phyloP scores from a whole-genome alignment of 129 eudicot genomes.

The Erigeron canadensis region DNA sequence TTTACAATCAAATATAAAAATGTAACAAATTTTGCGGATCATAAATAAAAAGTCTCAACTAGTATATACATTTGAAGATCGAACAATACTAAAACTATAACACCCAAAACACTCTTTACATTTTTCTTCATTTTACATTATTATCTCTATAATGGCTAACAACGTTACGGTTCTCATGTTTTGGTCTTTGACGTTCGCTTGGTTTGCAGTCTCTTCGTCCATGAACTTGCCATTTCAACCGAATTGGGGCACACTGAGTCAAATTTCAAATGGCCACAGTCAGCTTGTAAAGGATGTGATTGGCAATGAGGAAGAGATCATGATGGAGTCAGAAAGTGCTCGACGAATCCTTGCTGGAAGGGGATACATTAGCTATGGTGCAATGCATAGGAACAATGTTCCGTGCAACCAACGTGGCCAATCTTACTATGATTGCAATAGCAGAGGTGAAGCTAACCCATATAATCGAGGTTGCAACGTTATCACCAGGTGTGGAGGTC shows the following conservation, averaged over 20 bases:
- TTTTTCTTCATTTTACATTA: slow-evolving; percentile 2
- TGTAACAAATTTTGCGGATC: slow-evolving; percentile 5
- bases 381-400: slow-evolving; percentile 37
- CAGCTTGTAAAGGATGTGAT: slow-evolving; percentile 36
- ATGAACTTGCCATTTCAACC: slow-evolving; percentile 17
- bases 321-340: slow-evolving; percentile 27
- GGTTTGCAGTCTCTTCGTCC: slow-evolving; percentile 22
- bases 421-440: slow-evolving; percentile 48
- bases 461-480: slow-evolving; percentile 47
- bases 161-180: slow-evolving; percentile 21
- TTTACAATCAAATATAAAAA: neutral
- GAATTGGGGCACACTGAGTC: slow-evolving; percentile 10
- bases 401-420: slow-evolving; percentile 53
- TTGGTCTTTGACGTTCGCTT: slow-evolving; percentile 26
- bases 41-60: slow-evolving; percentile 22
- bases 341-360: slow-evolving; percentile 29
- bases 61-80: neutral
- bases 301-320: slow-evolving; percentile 25
- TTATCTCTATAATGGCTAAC: slow-evolving; percentile 30
- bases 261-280: neutral
- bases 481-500: slow-evolving; percentile 43
- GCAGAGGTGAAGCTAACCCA: slow-evolving; percentile 37
- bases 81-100: slow-evolving; percentile 5
- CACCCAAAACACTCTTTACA: neutral
- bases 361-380: slow-evolving; percentile 46